phyloP scores from a whole-genome alignment of 805 yeast genomes.

The Zygotorulaspora chibaensis region DNA sequence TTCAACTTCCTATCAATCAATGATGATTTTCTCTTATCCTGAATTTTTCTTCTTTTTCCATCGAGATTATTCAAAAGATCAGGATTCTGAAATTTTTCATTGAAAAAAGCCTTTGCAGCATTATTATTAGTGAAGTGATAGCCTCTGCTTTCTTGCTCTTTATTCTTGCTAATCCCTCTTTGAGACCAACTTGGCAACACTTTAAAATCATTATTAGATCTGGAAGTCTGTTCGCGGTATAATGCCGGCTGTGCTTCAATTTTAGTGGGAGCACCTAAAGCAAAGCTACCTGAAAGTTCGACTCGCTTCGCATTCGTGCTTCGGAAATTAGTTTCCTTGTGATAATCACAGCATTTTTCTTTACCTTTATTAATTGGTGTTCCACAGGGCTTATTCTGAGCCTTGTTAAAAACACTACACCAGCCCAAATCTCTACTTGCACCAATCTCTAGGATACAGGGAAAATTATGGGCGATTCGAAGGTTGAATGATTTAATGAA shows the following conservation, averaged over 20 bases:
- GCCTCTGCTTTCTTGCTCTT: constrained; percentile 25
- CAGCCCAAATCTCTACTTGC: constrained; percentile 59
- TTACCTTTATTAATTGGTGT: constrained; percentile 54
- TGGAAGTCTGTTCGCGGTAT: constrained; percentile 30
- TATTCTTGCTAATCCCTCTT: constrained; percentile 18
- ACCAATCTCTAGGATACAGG: constrained; percentile 70
- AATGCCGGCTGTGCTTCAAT: constrained; percentile 42
- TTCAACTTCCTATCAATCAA: constrained; percentile 32
- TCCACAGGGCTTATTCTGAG: constrained; percentile 51
- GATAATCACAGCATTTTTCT: constrained; percentile 64
- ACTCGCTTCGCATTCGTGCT: constrained; percentile 58
- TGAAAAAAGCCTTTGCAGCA: constrained; percentile 49
- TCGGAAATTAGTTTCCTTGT: constrained; percentile 54
- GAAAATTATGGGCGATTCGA: constrained; percentile 46
- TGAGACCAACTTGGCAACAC: constrained; percentile 10
- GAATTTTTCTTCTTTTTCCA: constrained; percentile 38
- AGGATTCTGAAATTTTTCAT: constrained; percentile 47
- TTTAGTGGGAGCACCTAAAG: constrained; percentile 53
- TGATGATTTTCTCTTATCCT: constrained; percentile 34
- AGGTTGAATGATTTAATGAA: constrained; percentile 48
- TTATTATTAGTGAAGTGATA: constrained; percentile 39
- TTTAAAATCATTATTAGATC: constrained; percentile 5
- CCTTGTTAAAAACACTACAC: constrained; percentile 50
- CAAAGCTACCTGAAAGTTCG: constrained; percentile 64
- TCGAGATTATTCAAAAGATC: constrained; percentile 41